Conservation (phyloP, 768 basidiomycete species). For the Leccinum olivaceopallidum region DNA sequence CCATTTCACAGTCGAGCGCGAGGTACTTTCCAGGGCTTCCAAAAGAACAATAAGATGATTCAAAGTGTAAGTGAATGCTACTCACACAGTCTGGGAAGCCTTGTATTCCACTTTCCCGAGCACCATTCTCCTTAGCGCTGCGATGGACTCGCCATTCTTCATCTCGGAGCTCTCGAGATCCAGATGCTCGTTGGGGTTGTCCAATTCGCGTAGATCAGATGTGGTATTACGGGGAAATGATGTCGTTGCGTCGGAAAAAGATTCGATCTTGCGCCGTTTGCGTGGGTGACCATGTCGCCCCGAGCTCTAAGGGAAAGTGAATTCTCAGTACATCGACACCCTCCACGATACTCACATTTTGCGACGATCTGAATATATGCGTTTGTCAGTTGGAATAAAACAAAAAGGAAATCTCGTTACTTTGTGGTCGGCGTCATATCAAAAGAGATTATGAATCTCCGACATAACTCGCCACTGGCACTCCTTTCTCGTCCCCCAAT, state of each 20-base stretch:
- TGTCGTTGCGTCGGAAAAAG: neutral
- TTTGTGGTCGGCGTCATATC: constrained; percentile 12
- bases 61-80: neutral
- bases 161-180: constrained; percentile 27
- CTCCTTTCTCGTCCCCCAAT: neutral
- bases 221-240: constrained; percentile 8
- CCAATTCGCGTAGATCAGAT: neutral
- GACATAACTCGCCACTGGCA: constrained; percentile 5
- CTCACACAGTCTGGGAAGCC: constrained; percentile 47
- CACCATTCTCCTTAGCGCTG: constrained; percentile 52
- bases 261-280: constrained; percentile 24
- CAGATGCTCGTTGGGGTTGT: constrained; percentile 7
- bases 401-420: constrained; percentile 12
- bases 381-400: constrained; percentile 9
- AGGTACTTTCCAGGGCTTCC: constrained; percentile 72
- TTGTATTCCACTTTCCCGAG: constrained; percentile 44
- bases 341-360: constrained; percentile 41
- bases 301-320: constrained; percentile 9
- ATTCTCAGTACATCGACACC: neutral
- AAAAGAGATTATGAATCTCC: constrained; percentile 13
- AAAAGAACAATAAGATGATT: constrained; percentile 7
- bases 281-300: constrained; percentile 11
- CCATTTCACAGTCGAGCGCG: constrained; percentile 77
- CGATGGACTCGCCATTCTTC: constrained; percentile 51
- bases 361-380: constrained; percentile 37